Evolutionary conservation across 2,329 filamentous ascomycete species (phyloP), one percentile per base, ranked within the genome.

Genomic region (Gyromitra esculenta): DNA sequence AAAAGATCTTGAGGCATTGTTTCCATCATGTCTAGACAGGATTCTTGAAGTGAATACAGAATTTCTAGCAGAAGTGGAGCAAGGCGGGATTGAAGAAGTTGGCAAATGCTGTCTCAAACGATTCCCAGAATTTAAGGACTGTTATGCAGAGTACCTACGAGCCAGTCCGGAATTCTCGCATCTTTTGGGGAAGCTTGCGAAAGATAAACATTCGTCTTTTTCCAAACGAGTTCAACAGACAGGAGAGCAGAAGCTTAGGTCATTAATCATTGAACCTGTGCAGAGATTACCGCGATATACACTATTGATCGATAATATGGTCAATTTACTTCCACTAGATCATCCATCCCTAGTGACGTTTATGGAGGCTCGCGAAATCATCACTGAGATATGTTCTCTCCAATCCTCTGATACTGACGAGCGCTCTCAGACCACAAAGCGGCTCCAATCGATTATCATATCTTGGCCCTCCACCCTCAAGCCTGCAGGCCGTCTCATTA

Each of bases 321-420:
- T 96, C 62, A 90, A 91, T 79, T 94, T 92, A 77, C 87, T 98
- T 18, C 94, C 95, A 3, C 89, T 94, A 65, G 90, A 92, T 7
- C 94, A 98, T 82, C 92, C 94, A 1, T 94, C 94, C 0, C 87
- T 97, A 68, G 91, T 92, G 79, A 87, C 88, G 1, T 91, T 99
- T 84, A 88, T 97, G 54, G 94, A 93, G 82, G 94, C 96, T 0
- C 89, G 95, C 79, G 96, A 98, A 82, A 92, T 97, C 68, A 94
- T 99, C 79, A 94, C 94, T 21, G 96, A 97, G 69, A 99, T 99
- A 56, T 99, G 96, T 84, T 96, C 95, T 15, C 91, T 97, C 85
- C 95, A 97, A 81, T 87, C 92, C 85, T 82, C 92, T 81, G 81
- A 86, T 83, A 81, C 88, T 86, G 1, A 91, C 93, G 81, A 92